A percentile compares a stretch with the other conserved stretches of the same genome.
Conservation (phyloP, 306 rosid genomes). For the Cucumis sativus region Cucumber_9930_V3 NC_026655.2:26013001-26013500, state of each 20-base stretch:
- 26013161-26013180: slow-evolving; percentile 40
- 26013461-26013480: neutral
- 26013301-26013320: slow-evolving; percentile 30
- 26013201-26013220: neutral
- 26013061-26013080: neutral
- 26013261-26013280: slow-evolving; percentile 51
- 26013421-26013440: slow-evolving; percentile 16
- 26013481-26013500: neutral
- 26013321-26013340: slow-evolving; percentile 11
- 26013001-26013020: neutral
- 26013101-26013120: slow-evolving; percentile 62
- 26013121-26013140: slow-evolving; percentile 27
- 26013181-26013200: slow-evolving; percentile 14
- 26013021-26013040: neutral
- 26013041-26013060: neutral
- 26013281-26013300: slow-evolving; percentile 57
- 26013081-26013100: slow-evolving; percentile 54
- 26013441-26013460: no score
- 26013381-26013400: slow-evolving; percentile 52
- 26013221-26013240: neutral
- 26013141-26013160: slow-evolving; percentile 16
- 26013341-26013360: slow-evolving; percentile 15
- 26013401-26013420: slow-evolving; percentile 93
- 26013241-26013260: neutral
- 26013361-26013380: slow-evolving; percentile 5